A percentile compares a stretch with the other conserved stretches of the same genome.
These are phyloP conservation scores for Teratosphaeriaceae sp. DNA, from an alignment of 2,329 filamentous ascomycete genomes.

Conservation along the genomic window DNA sequence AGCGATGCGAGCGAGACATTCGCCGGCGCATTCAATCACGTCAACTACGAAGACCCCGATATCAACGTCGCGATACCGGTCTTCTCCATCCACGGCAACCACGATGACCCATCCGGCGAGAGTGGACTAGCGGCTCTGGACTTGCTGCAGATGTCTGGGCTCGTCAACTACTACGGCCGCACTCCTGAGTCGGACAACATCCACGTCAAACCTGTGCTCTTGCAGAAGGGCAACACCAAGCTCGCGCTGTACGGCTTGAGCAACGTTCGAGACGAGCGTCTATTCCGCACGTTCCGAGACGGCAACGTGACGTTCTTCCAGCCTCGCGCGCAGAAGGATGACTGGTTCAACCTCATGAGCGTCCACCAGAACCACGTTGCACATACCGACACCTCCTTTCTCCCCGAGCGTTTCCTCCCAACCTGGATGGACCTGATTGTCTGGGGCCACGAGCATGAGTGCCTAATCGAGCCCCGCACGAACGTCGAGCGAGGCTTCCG, in stretches of 20 bases:
- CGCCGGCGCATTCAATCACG: slow-evolving; percentile 71
- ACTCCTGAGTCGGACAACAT: slow-evolving; percentile 92
- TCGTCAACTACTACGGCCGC: slow-evolving; percentile 94
- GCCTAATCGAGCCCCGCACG: slow-evolving; percentile 72
- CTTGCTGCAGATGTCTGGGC: slow-evolving; percentile 78
- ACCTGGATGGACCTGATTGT: slow-evolving; percentile 86
- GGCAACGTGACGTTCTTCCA: slow-evolving; percentile 91
- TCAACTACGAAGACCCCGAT: slow-evolving; percentile 96
- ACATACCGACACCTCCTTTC: slow-evolving; percentile 84
- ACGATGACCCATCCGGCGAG: slow-evolving; percentile 96
- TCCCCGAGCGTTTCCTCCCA: slow-evolving; percentile 88
- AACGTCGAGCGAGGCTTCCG: slow-evolving; percentile 88
- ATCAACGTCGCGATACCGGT: slow-evolving; percentile 97
- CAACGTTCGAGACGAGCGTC: slow-evolving; percentile 90
- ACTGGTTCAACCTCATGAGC: slow-evolving; percentile 95
- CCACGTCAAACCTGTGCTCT: slow-evolving; percentile 77
- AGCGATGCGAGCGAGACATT: slow-evolving; percentile 91
- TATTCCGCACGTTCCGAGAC: slow-evolving; percentile 90
- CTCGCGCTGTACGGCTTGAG: slow-evolving; percentile 89
- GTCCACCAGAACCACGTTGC: slow-evolving; percentile 96
- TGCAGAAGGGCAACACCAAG: slow-evolving; percentile 92
- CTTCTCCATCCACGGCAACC: slow-evolving; percentile 97
- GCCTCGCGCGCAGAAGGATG: slow-evolving; percentile 68
- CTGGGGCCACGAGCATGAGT: slow-evolving; percentile 98
- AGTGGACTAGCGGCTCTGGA: slow-evolving; percentile 89